A percentile compares a stretch with the other conserved stretches of the same genome.
These are phyloP conservation scores for Alloteropsis semialata DNA, from an alignment of 176 grass and related monocot species.

Conservation along the genomic window DNA sequence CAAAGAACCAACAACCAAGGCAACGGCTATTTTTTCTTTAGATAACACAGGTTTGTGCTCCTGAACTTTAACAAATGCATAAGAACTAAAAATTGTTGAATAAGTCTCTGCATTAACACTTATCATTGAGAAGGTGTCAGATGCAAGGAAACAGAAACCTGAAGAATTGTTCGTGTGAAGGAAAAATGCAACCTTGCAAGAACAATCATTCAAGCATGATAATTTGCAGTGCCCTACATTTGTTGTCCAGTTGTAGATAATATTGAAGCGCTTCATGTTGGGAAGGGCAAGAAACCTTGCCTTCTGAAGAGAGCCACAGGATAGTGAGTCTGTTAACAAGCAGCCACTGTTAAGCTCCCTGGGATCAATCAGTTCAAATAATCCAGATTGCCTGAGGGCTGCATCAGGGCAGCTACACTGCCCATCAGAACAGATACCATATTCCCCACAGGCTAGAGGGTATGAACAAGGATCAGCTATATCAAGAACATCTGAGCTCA, in stretches of 20 bases:
- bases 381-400: not conserved
- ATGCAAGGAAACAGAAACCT: slow-evolving; percentile 30
- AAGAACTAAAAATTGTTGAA: slow-evolving; percentile 18
- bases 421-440: slow-evolving; percentile 36
- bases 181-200: slow-evolving; percentile 48
- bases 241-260: slow-evolving; percentile 10
- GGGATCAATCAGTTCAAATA: slow-evolving; percentile 21
- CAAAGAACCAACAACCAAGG: not conserved
- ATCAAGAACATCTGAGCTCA: slow-evolving; percentile 28
- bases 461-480: slow-evolving; percentile 31
- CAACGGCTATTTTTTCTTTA: not conserved
- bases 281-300: slow-evolving; percentile 6
- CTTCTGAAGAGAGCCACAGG: slow-evolving; percentile 15
- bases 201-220: slow-evolving; percentile 49
- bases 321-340: not conserved
- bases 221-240: slow-evolving; percentile 39
- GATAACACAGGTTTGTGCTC: not conserved
- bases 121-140: slow-evolving; percentile 38
- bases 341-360: slow-evolving; percentile 24
- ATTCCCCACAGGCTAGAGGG: slow-evolving; percentile 49
- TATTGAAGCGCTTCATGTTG: slow-evolving; percentile 33
- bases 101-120: not conserved
- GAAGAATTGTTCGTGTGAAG: not conserved
- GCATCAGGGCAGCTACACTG: slow-evolving; percentile 43
- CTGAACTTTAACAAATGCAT: slow-evolving; percentile 46